A percentile compares a stretch with the other conserved stretches of the same genome.
These are phyloP conservation scores for Trebouxia gelatinosa DNA, from an alignment of 163 green algal genomes.

Conservation along the genomic window DNA sequence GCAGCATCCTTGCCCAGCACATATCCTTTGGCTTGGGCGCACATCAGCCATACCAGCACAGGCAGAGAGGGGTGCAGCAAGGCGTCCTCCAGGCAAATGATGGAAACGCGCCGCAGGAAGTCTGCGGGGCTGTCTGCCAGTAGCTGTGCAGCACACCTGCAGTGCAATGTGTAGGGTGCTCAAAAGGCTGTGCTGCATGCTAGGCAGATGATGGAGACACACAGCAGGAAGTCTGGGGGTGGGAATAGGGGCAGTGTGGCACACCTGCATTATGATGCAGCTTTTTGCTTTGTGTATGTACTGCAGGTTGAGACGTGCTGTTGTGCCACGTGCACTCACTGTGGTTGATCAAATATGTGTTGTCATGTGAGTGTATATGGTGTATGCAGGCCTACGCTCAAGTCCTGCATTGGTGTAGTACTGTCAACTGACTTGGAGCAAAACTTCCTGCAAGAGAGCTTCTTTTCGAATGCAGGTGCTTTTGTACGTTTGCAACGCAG, in stretches of 20 bases:
- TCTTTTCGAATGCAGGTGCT: too few relatives aligned
- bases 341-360: too few relatives aligned
- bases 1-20: conserved; percentile 35
- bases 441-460: too few relatives aligned
- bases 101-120: conserved; percentile 50
- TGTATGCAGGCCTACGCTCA: too few relatives aligned
- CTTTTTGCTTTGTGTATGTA: conserved; percentile 2
- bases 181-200: neutral
- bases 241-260: neutral
- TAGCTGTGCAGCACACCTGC: conserved; percentile 43
- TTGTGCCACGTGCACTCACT: too few relatives aligned
- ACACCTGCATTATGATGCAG: neutral
- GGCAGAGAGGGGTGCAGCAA: conserved; percentile 61
- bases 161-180: neutral
- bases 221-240: neutral
- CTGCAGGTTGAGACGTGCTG: too few relatives aligned
- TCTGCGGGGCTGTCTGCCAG: conserved; percentile 47
- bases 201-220: neutral
- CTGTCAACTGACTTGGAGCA: too few relatives aligned
- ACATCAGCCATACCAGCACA: conserved; percentile 65
- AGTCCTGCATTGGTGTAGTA: too few relatives aligned
- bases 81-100: conserved; percentile 66
- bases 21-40: conserved; percentile 44
- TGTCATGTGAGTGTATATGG: too few relatives aligned
- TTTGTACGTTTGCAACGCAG: too few relatives aligned